These are phyloP conservation scores for Myxozyma udenii DNA, from an alignment of 805 yeast genomes.

Conservation along the genomic window DNA sequence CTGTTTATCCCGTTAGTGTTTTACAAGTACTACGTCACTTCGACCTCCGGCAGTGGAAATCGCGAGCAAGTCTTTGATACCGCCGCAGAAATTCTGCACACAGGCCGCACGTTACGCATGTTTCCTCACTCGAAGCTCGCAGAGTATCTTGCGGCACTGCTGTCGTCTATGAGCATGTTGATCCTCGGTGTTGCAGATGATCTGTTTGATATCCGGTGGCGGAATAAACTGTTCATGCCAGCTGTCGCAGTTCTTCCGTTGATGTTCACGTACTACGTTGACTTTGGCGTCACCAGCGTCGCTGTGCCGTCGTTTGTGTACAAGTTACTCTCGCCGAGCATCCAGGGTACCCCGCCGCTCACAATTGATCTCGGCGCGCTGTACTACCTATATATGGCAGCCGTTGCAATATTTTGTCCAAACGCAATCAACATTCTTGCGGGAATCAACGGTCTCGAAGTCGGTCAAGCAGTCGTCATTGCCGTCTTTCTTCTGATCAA, in stretches of 20 bases:
- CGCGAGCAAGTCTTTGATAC: constrained; percentile 44
- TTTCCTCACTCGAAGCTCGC: constrained; percentile 80
- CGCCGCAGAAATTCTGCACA: constrained; percentile 16
- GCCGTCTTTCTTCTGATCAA: constrained; percentile 68
- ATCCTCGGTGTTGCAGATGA: constrained; percentile 90
- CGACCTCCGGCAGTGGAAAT: constrained; percentile 58
- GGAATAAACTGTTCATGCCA: constrained; percentile 94
- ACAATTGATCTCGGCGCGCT: constrained; percentile 68
- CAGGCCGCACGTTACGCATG: constrained; percentile 27
- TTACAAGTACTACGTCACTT: constrained; percentile 63
- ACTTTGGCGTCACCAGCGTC: constrained; percentile 86
- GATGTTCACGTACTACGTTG: constrained; percentile 85
- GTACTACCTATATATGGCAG: constrained; percentile 86
- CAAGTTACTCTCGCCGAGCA: constrained; percentile 35
- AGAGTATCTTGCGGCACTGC: constrained; percentile 77
- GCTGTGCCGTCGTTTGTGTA: constrained; percentile 71
- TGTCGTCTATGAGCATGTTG: constrained; percentile 79
- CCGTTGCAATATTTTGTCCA: constrained; percentile 90
- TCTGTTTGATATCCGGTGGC: constrained; percentile 92
- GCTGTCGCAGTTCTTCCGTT: constrained; percentile 92
- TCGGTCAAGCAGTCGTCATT: constrained; percentile 84
- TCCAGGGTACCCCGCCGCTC: constrained; percentile 33
- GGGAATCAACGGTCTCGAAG: constrained; percentile 94
- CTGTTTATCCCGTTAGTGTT: constrained; percentile 85
- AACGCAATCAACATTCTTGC: constrained; percentile 94